Conservation (phyloP, 1,284 basidiomycete genomes). For the Agaricales sp. region DNA sequence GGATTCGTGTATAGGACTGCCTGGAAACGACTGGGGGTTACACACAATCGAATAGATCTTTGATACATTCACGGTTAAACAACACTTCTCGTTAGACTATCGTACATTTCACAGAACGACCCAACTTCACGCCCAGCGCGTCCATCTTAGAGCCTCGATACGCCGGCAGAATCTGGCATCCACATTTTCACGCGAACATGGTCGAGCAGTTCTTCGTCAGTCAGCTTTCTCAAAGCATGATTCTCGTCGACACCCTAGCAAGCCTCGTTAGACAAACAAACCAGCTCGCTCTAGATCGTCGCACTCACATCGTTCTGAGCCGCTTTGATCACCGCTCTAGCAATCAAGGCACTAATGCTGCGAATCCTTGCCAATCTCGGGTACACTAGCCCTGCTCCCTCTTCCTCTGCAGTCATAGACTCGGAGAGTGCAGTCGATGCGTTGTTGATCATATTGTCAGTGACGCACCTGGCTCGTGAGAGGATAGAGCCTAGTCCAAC, state of each 20-base stretch:
- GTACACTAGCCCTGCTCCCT: constrained; percentile 43
- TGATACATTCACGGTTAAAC: neutral
- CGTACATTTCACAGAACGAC: too few relatives aligned
- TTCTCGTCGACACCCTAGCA: constrained; percentile 38
- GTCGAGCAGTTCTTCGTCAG: constrained; percentile 35
- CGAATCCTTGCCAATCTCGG: constrained; percentile 58
- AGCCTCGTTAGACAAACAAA: constrained; percentile 24
- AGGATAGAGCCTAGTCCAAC: constrained; percentile 63
- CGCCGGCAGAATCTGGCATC: too few relatives aligned
- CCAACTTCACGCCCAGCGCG: too few relatives aligned
- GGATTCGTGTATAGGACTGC: too few relatives aligned
- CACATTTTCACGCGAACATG: constrained; percentile 50
- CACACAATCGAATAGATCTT: constrained; percentile 4
- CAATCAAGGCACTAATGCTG: constrained; percentile 56
- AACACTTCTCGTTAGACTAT: neutral
- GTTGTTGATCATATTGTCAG: constrained; percentile 52
- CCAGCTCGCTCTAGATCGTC: constrained; percentile 22
- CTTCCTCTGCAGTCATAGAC: constrained; percentile 54
- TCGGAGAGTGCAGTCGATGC: constrained; percentile 53
- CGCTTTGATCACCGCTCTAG: constrained; percentile 47
- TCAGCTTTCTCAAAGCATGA: constrained; percentile 32
- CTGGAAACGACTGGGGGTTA: too few relatives aligned
- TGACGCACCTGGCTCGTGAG: constrained; percentile 47
- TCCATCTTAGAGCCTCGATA: too few relatives aligned
- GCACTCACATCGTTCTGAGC: too few relatives aligned